Conservation (phyloP, 768 basidiomycete genomes). For the Mycena crocata region DNA sequence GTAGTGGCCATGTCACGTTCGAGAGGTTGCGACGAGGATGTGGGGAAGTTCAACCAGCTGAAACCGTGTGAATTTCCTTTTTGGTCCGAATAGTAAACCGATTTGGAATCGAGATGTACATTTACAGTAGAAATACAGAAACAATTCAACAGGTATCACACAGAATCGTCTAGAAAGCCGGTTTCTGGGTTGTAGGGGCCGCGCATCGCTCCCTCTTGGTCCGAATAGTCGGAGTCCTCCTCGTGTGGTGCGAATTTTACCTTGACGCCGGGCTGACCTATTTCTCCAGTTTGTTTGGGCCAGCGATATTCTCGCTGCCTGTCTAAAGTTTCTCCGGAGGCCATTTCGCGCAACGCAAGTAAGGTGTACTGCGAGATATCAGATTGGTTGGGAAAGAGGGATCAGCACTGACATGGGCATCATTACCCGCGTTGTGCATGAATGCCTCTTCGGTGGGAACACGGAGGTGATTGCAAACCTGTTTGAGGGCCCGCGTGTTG, state of each 20-base stretch:
- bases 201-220: constrained; percentile 52
- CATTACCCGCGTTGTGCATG: constrained; percentile 72
- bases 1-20: too few relatives aligned
- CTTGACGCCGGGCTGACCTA: constrained; percentile 41
- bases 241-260: constrained; percentile 58
- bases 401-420: constrained; percentile 59
- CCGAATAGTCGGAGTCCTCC: constrained; percentile 58
- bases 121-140: neutral
- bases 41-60: too few relatives aligned
- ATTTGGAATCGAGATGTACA: too few relatives aligned
- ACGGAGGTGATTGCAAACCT: constrained; percentile 59
- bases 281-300: constrained; percentile 55
- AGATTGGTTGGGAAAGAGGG: neutral
- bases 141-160: neutral
- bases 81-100: neutral
- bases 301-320: constrained; percentile 66
- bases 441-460: constrained; percentile 52
- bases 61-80: neutral
- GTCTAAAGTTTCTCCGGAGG: constrained; percentile 63
- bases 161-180: constrained; percentile 11
- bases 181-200: constrained; percentile 8
- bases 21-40: too few relatives aligned
- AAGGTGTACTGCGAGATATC: constrained; percentile 61
- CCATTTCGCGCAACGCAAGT: constrained; percentile 61
- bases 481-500: constrained; percentile 53